phyloP scores from a whole-genome alignment of 164 flowering plant genomes.

The Warburgia ugandensis region DNA sequence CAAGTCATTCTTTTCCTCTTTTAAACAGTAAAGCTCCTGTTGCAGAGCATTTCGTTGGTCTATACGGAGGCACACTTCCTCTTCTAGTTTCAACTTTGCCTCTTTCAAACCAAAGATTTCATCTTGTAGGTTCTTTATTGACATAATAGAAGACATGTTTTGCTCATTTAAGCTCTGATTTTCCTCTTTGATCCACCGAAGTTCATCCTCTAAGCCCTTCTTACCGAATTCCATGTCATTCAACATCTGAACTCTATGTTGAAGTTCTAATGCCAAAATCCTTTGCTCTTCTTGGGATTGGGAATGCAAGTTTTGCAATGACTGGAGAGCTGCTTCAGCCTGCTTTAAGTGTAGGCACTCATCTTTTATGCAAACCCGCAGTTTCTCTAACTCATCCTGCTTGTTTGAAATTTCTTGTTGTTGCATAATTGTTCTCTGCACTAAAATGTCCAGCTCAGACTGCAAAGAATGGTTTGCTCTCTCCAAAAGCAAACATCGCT shows the following conservation, averaged over 20 bases:
- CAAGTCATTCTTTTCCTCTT: constrained; percentile 55
- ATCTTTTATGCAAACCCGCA: constrained; percentile 40
- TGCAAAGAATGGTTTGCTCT: constrained; percentile 51
- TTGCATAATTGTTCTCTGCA: constrained; percentile 41
- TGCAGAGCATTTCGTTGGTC: constrained; percentile 48
- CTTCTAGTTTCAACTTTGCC: constrained; percentile 62
- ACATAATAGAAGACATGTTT: constrained; percentile 34
- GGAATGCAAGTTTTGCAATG: constrained; percentile 48
- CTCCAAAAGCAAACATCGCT: constrained; percentile 40
- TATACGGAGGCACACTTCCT: constrained; percentile 43
- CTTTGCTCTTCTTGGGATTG: constrained; percentile 71
- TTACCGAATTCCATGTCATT: constrained; percentile 58
- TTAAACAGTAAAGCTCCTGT: constrained; percentile 45
- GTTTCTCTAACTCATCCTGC: constrained; percentile 55
- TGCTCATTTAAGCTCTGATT: constrained; percentile 46
- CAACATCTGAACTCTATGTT: constrained; percentile 47
- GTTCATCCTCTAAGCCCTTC: constrained; percentile 42
- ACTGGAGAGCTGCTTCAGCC: constrained; percentile 49
- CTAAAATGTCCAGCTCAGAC: constrained; percentile 43
- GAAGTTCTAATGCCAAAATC: constrained; percentile 50
- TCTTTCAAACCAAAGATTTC: constrained; percentile 51
- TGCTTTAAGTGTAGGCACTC: constrained; percentile 44
- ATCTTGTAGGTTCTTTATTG: constrained; percentile 40
- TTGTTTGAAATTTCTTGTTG: constrained; percentile 56
- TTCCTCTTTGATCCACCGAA: constrained; percentile 41